Conservation (phyloP, 352 stramenopile species). For the Ochromonadaceae sp. region DNA sequence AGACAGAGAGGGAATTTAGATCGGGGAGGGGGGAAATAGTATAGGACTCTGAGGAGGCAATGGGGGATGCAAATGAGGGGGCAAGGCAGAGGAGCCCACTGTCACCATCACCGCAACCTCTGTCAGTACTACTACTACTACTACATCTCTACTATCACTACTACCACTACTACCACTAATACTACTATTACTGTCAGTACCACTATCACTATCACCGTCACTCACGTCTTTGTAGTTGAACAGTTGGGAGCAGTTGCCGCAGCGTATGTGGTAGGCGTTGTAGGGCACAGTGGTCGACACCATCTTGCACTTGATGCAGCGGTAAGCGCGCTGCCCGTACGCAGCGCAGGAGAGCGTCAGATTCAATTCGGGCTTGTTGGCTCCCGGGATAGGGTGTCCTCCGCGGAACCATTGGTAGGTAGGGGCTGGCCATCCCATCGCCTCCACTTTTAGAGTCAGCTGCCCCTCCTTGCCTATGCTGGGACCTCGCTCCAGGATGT, state of each 20-base stretch:
- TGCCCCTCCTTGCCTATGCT: neutral
- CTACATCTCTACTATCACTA: too few species aligned
- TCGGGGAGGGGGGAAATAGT: too few species aligned
- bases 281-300: neutral
- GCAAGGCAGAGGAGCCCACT: too few species aligned
- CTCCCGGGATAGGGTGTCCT: neutral
- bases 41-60: too few species aligned
- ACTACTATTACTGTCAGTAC: too few species aligned
- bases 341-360: neutral
- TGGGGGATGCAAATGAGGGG: too few species aligned
- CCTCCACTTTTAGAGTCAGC: neutral
- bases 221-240: conserved; percentile 12
- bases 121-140: too few species aligned
- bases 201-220: too few species aligned
- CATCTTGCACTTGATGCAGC: conserved; percentile 13
- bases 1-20: too few species aligned
- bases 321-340: neutral
- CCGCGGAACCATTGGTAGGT: conserved; percentile 12
- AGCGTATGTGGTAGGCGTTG: conserved; percentile 11
- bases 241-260: neutral
- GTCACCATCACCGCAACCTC: too few species aligned
- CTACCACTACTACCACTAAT: too few species aligned
- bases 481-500: neutral
- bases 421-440: conserved; percentile 4
- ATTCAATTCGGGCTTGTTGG: neutral